Percentiles rank a stretch among this genome's conserved stretches.
Evolutionary conservation across 352 stramenopile genomes (phyloP).

Genomic region (Globisporangium splendens): DNA sequence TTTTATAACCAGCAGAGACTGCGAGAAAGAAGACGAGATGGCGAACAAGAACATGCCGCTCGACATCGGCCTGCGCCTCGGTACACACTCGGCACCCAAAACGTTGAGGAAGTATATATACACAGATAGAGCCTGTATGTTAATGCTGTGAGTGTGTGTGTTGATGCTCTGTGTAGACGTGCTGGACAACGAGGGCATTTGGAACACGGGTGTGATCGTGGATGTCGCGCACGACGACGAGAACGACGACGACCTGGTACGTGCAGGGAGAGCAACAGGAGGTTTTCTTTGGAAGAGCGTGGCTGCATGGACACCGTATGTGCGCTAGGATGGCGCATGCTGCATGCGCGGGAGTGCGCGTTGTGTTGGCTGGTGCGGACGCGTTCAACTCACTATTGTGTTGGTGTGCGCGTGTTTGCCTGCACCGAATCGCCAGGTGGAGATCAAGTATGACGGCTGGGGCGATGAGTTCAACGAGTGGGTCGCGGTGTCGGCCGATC

Average conservation of each 20-base stretch:
- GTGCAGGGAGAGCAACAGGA: background rate
- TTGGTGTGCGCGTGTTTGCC: too few relatives aligned
- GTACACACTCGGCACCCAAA: constrained; percentile 45
- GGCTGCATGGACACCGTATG: background rate
- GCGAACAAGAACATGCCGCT: constrained; percentile 45
- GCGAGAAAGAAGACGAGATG: constrained; percentile 8
- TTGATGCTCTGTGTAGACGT: constrained; percentile 37
- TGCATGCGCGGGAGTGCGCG: background rate
- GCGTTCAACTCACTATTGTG: background rate
- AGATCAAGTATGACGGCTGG: constrained; percentile 86
- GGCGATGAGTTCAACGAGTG: constrained; percentile 81
- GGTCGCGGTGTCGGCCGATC: constrained; percentile 46
- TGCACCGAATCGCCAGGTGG: constrained; percentile 26
- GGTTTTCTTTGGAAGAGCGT: background rate
- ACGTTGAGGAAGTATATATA: background rate
- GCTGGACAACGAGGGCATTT: constrained; percentile 80
- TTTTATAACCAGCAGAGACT: too few relatives aligned
- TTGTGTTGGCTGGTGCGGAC: too few relatives aligned
- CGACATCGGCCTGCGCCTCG: constrained; percentile 63
- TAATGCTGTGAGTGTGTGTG: constrained; percentile 1
- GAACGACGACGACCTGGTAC: constrained; percentile 50
- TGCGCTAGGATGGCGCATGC: background rate
- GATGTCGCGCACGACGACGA: constrained; percentile 63
- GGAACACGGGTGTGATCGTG: constrained; percentile 71
- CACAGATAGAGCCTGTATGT: background rate